phyloP scores from a whole-genome alignment of 2,329 filamentous ascomycete genomes.

The Fusarium fujikuroi region DNA sequence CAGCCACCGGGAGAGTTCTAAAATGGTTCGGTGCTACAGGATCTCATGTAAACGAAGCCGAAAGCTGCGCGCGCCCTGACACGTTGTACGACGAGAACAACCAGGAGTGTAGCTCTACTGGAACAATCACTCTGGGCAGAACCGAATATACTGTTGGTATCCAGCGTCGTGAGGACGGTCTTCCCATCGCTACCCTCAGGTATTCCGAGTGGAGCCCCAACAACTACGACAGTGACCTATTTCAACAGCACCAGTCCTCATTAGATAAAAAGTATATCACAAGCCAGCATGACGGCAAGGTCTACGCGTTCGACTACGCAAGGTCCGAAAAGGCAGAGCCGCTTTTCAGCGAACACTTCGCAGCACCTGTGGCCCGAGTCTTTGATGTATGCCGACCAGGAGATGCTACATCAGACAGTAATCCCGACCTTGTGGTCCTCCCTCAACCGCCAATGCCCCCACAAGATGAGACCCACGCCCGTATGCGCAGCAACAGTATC shows the following conservation, averaged over 20 bases:
- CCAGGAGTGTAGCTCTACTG: slow-evolving; percentile 81
- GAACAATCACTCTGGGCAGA: slow-evolving; percentile 84
- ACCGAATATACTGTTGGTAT: slow-evolving; percentile 93
- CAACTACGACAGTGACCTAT: slow-evolving; percentile 87
- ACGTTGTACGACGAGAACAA: slow-evolving; percentile 72
- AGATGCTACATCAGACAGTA: slow-evolving; percentile 68
- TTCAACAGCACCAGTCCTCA: slow-evolving; percentile 81
- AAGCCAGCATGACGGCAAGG: slow-evolving; percentile 83
- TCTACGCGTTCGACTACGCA: slow-evolving; percentile 82
- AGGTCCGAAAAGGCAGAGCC: slow-evolving; percentile 61
- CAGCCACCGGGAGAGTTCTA: slow-evolving; percentile 81
- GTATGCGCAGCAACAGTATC: slow-evolving; percentile 71
- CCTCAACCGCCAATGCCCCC: slow-evolving; percentile 81
- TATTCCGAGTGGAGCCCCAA: slow-evolving; percentile 97
- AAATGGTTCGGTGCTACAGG: slow-evolving; percentile 85
- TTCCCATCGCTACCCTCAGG: slow-evolving; percentile 85
- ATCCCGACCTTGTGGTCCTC: slow-evolving; percentile 83
- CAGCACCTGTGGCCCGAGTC: slow-evolving; percentile 83
- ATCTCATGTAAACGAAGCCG: slow-evolving; percentile 72
- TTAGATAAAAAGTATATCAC: slow-evolving; percentile 92
- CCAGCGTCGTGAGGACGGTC: slow-evolving; percentile 77
- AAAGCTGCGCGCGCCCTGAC: slow-evolving; percentile 79
- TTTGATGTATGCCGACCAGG: slow-evolving; percentile 87
- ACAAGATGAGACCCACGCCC: slow-evolving; percentile 59
- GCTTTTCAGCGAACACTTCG: slow-evolving; percentile 75